A percentile compares a stretch with the other conserved stretches of the same genome.
These are phyloP conservation scores for Penicillium chermesinum DNA, from an alignment of 495 filamentous ascomycete genomes.

Conservation along the genomic window DNA sequence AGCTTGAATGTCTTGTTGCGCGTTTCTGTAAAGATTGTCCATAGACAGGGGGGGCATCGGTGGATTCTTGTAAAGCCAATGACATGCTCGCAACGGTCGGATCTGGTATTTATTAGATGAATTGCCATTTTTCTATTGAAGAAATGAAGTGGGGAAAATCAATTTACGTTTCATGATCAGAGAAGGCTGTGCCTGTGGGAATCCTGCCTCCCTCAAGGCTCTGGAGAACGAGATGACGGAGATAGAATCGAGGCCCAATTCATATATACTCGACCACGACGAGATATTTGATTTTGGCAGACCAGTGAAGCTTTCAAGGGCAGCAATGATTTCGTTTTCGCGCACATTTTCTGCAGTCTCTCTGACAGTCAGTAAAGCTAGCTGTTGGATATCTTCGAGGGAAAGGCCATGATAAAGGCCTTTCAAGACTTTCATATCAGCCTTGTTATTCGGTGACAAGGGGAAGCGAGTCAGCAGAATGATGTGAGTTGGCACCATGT, in stretches of 20 bases:
- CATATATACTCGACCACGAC: conserved; percentile 63
- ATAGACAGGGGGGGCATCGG: conserved; percentile 5
- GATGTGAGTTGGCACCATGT: conserved; percentile 52
- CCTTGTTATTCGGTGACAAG: conserved; percentile 42
- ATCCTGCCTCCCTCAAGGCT: conserved; percentile 47
- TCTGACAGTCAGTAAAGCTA: conserved; percentile 32
- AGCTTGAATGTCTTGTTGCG: conserved; percentile 52
- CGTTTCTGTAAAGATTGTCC: conserved; percentile 33
- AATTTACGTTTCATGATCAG: conserved; percentile 57
- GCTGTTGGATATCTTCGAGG: conserved; percentile 50
- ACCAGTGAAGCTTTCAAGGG: conserved; percentile 46
- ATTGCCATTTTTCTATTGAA: not conserved
- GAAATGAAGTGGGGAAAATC: not conserved
- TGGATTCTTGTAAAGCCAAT: conserved; percentile 27
- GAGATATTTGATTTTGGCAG: conserved; percentile 41
- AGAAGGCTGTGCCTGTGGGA: conserved; percentile 54
- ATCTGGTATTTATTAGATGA: conserved; percentile 31
- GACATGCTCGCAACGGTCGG: conserved; percentile 47
- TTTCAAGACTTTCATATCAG: conserved; percentile 42
- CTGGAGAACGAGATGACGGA: conserved; percentile 62
- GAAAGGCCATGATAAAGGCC: conserved; percentile 53
- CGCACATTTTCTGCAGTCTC: conserved; percentile 35
- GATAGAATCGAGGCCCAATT: conserved; percentile 79
- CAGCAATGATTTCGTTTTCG: conserved; percentile 39
- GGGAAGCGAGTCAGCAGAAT: conserved; percentile 41